Conservation (phyloP, 139 green algal genomes). For the Monoraphidium neglectum region DNA sequence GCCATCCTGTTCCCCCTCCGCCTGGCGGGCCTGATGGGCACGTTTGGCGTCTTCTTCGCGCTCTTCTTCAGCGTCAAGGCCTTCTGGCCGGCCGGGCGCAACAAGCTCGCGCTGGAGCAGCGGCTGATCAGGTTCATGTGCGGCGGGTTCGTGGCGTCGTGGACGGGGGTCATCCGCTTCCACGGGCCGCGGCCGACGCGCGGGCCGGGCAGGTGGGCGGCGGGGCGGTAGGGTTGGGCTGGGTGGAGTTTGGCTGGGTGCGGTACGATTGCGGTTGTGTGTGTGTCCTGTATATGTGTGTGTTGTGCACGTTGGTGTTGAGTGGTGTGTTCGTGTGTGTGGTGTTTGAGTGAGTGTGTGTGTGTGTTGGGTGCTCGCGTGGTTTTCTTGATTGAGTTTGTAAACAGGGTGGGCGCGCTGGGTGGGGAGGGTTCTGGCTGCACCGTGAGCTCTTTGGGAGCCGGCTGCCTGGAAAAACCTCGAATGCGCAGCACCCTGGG, state of each 20-base stretch:
- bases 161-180: conserved; percentile 82
- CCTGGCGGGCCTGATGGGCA: conserved; percentile 70
- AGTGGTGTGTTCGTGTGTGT: no score
- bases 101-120: conserved; percentile 41
- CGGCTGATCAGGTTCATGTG: conserved; percentile 37
- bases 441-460: no score
- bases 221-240: not conserved
- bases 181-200: conserved; percentile 88
- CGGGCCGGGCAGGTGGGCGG: conserved; percentile 40
- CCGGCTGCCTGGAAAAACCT: no score
- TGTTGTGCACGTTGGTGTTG: no score
- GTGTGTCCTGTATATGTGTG: no score
- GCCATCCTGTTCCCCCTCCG: conserved; percentile 59
- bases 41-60: conserved; percentile 78
- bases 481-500: not conserved
- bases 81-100: conserved; percentile 29
- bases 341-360: no score
- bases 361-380: no score
- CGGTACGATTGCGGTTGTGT: no score
- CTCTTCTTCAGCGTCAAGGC: conserved; percentile 76
- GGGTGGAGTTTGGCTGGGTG: not conserved
- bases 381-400: no score
- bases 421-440: no score
- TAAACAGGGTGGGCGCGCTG: no score
- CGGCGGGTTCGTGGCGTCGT: conserved; percentile 83